Percentiles rank a stretch among this genome's conserved stretches.
phyloP scores from a whole-genome alignment of 1,284 basidiomycete genomes.

The Trichosporon ovoides region DNA sequence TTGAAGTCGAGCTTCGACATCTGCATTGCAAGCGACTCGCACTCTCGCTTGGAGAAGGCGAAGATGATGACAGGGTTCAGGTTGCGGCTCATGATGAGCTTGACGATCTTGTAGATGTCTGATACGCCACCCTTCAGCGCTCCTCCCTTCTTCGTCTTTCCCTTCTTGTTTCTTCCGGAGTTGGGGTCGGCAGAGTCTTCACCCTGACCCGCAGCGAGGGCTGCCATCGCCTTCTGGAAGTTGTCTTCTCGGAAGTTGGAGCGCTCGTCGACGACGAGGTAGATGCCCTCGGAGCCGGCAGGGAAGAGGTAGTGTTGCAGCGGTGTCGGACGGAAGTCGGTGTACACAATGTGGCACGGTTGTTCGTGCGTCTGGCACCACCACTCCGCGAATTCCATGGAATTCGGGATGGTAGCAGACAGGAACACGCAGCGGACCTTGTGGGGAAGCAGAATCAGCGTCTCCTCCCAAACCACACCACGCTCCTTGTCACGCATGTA shows the following conservation, averaged over 20 bases:
- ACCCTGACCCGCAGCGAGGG: conserved; percentile 72
- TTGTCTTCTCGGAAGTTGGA: conserved; percentile 96
- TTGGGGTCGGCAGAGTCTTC: conserved; percentile 86
- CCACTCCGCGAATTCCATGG: conserved; percentile 99
- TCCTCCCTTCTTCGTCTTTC: conserved; percentile 85
- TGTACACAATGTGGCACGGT: conserved; percentile 98
- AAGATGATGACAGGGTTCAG: conserved; percentile 99
- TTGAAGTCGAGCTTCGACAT: conserved; percentile 97
- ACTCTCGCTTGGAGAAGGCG: conserved; percentile 97
- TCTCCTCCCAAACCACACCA: conserved; percentile 67
- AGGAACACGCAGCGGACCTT: conserved; percentile 96
- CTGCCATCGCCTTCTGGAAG: conserved; percentile 96
- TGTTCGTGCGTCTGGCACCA: conserved; percentile 95
- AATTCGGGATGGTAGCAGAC: conserved; percentile 99
- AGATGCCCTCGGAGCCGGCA: conserved; percentile 91
- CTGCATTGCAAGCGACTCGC: conserved; percentile 83
- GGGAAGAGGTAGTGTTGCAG: conserved; percentile 98
- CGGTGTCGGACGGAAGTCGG: conserved; percentile 96
- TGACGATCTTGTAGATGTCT: conserved; percentile 97
- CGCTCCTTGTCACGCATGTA: conserved; percentile 95
- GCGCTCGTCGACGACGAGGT: conserved; percentile 95
- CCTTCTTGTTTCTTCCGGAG: conserved; percentile 75
- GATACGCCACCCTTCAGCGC: conserved; percentile 69
- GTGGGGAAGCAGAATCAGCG: conserved; percentile 94
- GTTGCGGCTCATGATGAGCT: conserved; percentile 98